Base-by-base conservation (phyloP, 371 early-diverging fungal genomes). In the Nematocida ironsii region DNA sequence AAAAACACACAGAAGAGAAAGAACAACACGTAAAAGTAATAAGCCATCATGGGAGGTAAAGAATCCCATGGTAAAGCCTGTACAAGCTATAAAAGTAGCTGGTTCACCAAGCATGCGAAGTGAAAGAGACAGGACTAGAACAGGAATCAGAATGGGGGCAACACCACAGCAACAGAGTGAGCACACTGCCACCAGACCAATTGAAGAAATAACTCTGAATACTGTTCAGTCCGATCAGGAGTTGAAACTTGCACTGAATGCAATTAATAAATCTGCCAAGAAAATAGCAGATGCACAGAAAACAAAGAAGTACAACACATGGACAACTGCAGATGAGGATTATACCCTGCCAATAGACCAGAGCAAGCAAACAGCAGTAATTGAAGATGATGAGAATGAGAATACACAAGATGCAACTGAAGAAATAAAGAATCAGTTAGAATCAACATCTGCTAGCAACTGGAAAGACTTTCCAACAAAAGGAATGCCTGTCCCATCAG, bases 211-310 rank as follows among this genome's bases (percentile, higher is more conserved):
- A 47, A 74, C 74, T 5, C 50, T 78, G 16, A 45, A 68, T 5
- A 78, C 70, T 39, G 57, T 23, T 4, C 13, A 52, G 39, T 16
- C 16, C 1, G 58, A 68, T 1, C 72, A 16, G 16, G 80, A 78
- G 45, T 18, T 70, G 23, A 57, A 70, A 40, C 23, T 70, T n/a
- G 69, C 80, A 16, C 44, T 78, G 47, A 13, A 56, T 9, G 69
- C 23, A 16, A 69, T 78, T 9, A 70, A 68, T 42, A 68, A 4
- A 44, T 7, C 69, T 5, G 61, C 20, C 9, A 44, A 68, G 42
- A 78, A 78, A 57, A 78, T 78, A 45, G 60, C 60, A 48, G 47
- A 68, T 18, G 57, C 80, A 11, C 61, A 78, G 61, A 57, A 47
- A 27, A 39, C 39, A 33, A 78, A 78, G 50, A 45, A 68, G 69